Conservation (phyloP, 2,329 filamentous ascomycete genomes). For the Cladosporium sp. region DNA sequence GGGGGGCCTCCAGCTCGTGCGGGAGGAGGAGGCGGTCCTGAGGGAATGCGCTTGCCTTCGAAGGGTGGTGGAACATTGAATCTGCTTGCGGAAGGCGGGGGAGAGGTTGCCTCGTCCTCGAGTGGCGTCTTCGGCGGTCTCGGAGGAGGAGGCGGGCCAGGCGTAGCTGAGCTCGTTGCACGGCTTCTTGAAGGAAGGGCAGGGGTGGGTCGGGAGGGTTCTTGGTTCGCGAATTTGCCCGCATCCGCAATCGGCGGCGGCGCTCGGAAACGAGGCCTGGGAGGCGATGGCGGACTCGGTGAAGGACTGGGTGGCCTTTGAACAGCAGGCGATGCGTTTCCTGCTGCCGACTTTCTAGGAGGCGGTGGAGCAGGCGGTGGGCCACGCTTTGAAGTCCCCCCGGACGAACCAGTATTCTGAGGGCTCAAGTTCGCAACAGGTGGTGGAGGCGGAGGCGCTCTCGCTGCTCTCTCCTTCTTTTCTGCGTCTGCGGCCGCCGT, state of each 20-base stretch:
- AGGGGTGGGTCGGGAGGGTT: constrained; percentile 40
- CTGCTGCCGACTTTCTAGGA: constrained; percentile 31
- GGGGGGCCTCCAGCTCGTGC: constrained; percentile 45
- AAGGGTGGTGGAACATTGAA: constrained; percentile 80
- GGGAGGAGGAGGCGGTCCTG: constrained; percentile 68
- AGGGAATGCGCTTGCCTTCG: constrained; percentile 52
- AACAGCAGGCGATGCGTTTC: constrained; percentile 35
- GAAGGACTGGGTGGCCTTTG: constrained; percentile 46
- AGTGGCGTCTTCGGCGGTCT: constrained; percentile 49
- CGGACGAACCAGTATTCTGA: constrained; percentile 53
- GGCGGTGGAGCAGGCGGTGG: constrained; percentile 53
- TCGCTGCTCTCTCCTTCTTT: constrained; percentile 43
- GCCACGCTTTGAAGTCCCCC: constrained; percentile 51
- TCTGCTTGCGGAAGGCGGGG: constrained; percentile 30
- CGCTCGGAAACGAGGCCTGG: constrained; percentile 67
- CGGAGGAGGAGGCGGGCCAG: constrained; percentile 42
- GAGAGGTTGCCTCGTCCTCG: constrained; percentile 48
- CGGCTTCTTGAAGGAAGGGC: constrained; percentile 52
- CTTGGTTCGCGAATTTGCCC: constrained; percentile 68
- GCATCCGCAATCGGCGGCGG: constrained; percentile 86
- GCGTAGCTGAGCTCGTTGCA: constrained; percentile 38
- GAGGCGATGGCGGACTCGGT: constrained; percentile 58
- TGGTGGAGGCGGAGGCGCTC: constrained; percentile 59
- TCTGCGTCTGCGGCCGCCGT: constrained; percentile 41
- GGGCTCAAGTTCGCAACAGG: constrained; percentile 49